These are phyloP conservation scores for Ceratocystis destructans DNA, from an alignment of 2,329 filamentous ascomycete species.

Conservation along the genomic window DNA sequence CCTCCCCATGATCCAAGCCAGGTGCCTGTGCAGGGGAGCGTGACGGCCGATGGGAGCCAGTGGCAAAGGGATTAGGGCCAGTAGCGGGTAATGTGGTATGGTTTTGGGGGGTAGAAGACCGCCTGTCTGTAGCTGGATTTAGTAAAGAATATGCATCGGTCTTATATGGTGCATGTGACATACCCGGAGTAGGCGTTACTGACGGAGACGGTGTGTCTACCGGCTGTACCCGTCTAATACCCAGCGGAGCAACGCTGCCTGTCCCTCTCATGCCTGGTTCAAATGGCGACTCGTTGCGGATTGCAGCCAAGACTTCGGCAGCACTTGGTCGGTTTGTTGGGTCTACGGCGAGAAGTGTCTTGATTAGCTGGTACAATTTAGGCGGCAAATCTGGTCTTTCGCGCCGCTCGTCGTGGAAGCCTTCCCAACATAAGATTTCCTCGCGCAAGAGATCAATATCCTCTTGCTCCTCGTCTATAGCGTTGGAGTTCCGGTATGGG, in stretches of 20 bases:
- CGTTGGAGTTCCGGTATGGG: conserved; percentile 73
- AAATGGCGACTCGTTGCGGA: conserved; percentile 51
- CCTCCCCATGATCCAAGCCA: conserved; percentile 22
- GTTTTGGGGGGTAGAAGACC: neutral
- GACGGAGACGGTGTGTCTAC: conserved; percentile 12
- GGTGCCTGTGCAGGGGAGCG: neutral
- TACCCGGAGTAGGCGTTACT: neutral
- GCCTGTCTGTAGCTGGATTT: neutral
- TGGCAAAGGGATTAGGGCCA: neutral
- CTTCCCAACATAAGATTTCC: conserved; percentile 78
- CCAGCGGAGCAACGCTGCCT: neutral
- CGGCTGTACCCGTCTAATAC: conserved; percentile 14
- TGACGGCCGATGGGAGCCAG: neutral
- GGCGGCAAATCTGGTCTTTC: conserved; percentile 71
- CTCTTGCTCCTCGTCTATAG: conserved; percentile 79
- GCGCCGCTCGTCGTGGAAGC: conserved; percentile 65
- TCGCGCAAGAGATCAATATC: conserved; percentile 71
- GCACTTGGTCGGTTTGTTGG: conserved; percentile 68
- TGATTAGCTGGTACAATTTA: conserved; percentile 72
- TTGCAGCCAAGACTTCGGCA: conserved; percentile 66
- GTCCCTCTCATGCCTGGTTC: conserved; percentile 25
- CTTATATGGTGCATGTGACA: conserved; percentile 22
- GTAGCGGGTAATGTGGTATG: conserved; percentile 1
- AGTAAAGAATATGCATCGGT: neutral
- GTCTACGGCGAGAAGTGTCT: conserved; percentile 63